Evolutionary conservation across 257 asterid species (phyloP).

Genomic region (Thymus quinquecostatus): DNA sequence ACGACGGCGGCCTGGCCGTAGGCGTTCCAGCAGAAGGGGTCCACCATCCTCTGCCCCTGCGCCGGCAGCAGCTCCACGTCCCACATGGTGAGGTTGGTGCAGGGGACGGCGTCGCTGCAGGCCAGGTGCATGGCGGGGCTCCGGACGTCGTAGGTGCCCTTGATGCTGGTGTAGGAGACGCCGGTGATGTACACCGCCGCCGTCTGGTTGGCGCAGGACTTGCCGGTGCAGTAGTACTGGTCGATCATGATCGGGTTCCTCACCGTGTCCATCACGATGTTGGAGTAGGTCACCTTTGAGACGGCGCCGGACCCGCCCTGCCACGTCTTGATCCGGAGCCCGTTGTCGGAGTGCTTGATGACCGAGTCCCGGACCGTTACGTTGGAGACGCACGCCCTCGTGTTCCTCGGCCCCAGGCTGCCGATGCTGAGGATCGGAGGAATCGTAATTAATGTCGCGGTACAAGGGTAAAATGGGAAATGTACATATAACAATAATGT

Average conservation of each 20-base stretch:
- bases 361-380: conserved; percentile 68
- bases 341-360: conserved; percentile 87
- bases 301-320: conserved; percentile 92
- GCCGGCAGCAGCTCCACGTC: conserved; percentile 74
- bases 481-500: too few relatives aligned
- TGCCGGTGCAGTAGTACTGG: conserved; percentile 75
- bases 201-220: conserved; percentile 64
- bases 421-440: conserved; percentile 60
- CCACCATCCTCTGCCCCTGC: conserved; percentile 49
- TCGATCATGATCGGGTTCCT: conserved; percentile 86
- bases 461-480: too few relatives aligned
- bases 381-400: conserved; percentile 83
- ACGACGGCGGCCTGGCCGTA: conserved; percentile 54
- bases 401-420: conserved; percentile 73
- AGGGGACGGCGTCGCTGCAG: conserved; percentile 79
- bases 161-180: conserved; percentile 54
- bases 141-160: conserved; percentile 80
- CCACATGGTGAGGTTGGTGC: conserved; percentile 73
- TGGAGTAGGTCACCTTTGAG: conserved; percentile 52
- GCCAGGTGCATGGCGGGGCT: conserved; percentile 81
- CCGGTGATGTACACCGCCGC: conserved; percentile 73
- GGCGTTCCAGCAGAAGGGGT: conserved; percentile 89
- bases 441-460: too few relatives aligned
- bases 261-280: conserved; percentile 81
- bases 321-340: conserved; percentile 93